Evolutionary conservation across 495 filamentous ascomycete species (phyloP).

Genomic region (Penicillium coprophilum): DNA sequence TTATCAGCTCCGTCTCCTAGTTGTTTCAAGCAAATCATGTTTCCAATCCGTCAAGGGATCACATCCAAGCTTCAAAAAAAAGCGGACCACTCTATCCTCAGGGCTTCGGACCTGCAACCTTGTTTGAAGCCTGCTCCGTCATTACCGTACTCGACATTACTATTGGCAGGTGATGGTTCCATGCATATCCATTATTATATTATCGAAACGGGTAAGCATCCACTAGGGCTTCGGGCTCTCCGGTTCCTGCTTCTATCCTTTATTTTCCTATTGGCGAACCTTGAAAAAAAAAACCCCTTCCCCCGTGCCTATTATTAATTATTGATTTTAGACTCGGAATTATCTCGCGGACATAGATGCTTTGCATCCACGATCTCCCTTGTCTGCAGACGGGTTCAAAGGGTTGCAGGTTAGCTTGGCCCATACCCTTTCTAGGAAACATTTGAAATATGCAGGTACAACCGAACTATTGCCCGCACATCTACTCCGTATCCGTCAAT

Average conservation of each 20-base stretch:
- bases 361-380: not conserved
- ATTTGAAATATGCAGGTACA: constrained; percentile 6
- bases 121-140: constrained; percentile 22
- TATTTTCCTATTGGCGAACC: not conserved
- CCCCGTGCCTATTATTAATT: not conserved
- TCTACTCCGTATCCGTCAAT: constrained; percentile 1
- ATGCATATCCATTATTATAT: not conserved
- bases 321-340: not conserved
- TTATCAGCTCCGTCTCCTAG: not conserved
- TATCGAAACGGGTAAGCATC: not conserved
- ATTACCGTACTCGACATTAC: not conserved
- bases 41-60: not conserved
- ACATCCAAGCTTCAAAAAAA: constrained; percentile 6
- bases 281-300: too few species aligned
- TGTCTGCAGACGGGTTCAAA: not conserved
- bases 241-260: not conserved
- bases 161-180: not conserved
- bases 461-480: not conserved
- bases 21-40: not conserved
- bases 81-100: constrained; percentile 14
- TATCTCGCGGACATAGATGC: not conserved
- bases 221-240: constrained; percentile 2
- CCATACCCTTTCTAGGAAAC: not conserved
- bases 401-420: not conserved
- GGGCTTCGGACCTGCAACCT: constrained; percentile 27